Evolutionary conservation across 164 flowering plant species (phyloP).

Genomic region (Taxillus chinensis): DNA sequence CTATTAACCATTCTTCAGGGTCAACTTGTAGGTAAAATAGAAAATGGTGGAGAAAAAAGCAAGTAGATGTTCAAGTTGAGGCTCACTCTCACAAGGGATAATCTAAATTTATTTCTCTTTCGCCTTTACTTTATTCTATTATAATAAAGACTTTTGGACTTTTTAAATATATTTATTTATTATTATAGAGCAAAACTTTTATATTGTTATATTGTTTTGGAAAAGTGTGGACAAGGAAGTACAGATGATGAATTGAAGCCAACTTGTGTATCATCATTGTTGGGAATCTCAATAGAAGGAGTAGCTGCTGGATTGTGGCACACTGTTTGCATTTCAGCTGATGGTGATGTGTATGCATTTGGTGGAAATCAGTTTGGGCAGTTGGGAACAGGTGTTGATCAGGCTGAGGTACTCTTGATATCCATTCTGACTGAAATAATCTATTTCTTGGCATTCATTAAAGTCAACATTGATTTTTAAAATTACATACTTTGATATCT

Average conservation of each 20-base stretch:
- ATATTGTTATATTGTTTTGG: constrained; percentile 14
- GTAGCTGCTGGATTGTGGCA: constrained; percentile 96
- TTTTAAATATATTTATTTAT: not conserved
- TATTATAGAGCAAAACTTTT: not conserved
- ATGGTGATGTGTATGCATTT: constrained; percentile 86
- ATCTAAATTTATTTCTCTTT: constrained; percentile 9
- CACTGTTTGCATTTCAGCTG: constrained; percentile 75
- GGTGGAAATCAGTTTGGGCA: constrained; percentile 99
- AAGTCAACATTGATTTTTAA: not conserved
- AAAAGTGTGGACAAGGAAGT: constrained; percentile 95
- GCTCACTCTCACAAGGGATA: constrained; percentile 21
- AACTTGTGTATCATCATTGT: constrained; percentile 70
- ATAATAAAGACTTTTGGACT: not conserved
- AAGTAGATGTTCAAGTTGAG: constrained; percentile 32
- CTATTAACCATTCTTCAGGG: constrained; percentile 20
- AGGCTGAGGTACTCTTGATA: constrained; percentile 63
- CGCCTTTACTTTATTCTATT: not conserved
- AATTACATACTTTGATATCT: not conserved
- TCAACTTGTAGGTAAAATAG: constrained; percentile 40
- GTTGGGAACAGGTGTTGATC: constrained; percentile 89
- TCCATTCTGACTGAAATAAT: too few species aligned
- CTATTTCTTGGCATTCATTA: too few species aligned
- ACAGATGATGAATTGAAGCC: constrained; percentile 94
- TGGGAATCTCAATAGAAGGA: constrained; percentile 63
- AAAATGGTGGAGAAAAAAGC: constrained; percentile 26